Base-by-base conservation (phyloP, 169 alveolate species). In the Cryptosporidium bovis region DNA sequence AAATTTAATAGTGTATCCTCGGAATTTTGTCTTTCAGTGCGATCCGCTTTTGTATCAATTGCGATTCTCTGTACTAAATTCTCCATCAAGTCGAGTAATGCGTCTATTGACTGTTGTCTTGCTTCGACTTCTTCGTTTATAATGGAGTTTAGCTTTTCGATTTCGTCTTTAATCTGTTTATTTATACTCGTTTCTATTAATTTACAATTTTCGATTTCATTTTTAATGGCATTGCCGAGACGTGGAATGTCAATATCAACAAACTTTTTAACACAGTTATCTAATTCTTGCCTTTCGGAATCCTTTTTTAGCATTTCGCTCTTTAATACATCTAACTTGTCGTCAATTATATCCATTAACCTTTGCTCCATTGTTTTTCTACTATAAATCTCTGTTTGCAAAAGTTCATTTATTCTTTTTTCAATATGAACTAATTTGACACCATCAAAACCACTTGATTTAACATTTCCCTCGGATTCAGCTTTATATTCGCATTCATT, bases 231-330 rank as follows among this genome's bases (percentile, higher is more conserved):
- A 62, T 77, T 40, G 15, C 87, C 71, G 16, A 77, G 64, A 15
- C 77, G 87, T 6, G 66, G 71, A 60, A 77, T 77, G 48, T 77
- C 87, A n/a, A 77, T 53, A 7, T 77, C 77, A n/a, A 77, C 87
- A 62, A 77, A 77, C 27, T 64, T 77, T 44, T 77, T 77, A 46
- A 77, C 87, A 31, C 87, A 77, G 29, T 68, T 20, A 31, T 77
- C 87, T 16, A 77, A 29, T 33, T 77, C 87, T 40, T 77, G 66
- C 56, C 87, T 56, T 27, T 77, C 87, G 6, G 34, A 2, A 48
- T 77, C 87, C n/a, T 62, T 77, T 62, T 62, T 77, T 40, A 50
- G 24, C 5, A 77, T 77, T 34, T 77, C 87, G 24, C 29, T 40
- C 50, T 56, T 56, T 46, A 77, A 53, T n/a, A 27, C 44, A 6